A percentile compares a stretch with the other conserved stretches of the same genome.
phyloP scores from a whole-genome alignment of 495 filamentous ascomycete genomes.

The Trichoderma parareesei region DNA sequence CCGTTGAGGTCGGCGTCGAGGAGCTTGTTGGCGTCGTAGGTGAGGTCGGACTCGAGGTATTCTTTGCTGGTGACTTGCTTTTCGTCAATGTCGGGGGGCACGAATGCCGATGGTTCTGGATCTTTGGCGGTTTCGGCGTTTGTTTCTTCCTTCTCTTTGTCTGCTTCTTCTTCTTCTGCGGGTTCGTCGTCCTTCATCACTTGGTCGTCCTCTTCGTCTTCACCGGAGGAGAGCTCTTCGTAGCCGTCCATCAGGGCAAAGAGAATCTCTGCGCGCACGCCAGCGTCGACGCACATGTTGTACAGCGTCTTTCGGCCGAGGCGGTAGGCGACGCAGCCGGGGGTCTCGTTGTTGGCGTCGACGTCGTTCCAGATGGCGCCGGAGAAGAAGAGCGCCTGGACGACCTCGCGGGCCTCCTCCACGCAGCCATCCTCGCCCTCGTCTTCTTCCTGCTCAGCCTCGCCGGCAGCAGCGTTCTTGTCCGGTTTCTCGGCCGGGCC shows the following conservation, averaged over 20 bases:
- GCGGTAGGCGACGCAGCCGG: conserved; percentile 74
- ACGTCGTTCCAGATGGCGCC: conserved; percentile 98
- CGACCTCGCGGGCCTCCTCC: conserved; percentile 52
- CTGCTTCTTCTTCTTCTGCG: conserved; percentile 22
- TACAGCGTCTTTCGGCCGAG: conserved; percentile 69
- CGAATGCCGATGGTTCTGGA: conserved; percentile 22
- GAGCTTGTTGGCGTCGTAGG: conserved; percentile 63
- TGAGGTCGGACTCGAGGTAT: conserved; percentile 72
- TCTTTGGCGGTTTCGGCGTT: conserved; percentile 15
- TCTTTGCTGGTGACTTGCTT: conserved; percentile 50
- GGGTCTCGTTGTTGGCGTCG: conserved; percentile 77
- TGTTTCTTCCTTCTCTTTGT: conserved; percentile 26
- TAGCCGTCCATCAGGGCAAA: conserved; percentile 71
- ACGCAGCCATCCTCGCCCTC: conserved; percentile 28
- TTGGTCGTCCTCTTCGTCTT: conserved; percentile 49
- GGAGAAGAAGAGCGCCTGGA: conserved; percentile 70
- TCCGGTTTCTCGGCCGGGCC: conserved; percentile 38
- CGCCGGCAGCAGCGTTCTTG: neutral
- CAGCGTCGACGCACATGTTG: conserved; percentile 79
- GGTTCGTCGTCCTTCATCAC: conserved; percentile 28
- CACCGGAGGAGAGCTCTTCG: conserved; percentile 56
- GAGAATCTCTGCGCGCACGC: conserved; percentile 83
- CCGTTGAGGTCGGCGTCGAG: conserved; percentile 77
- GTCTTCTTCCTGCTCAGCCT: conserved; percentile 31
- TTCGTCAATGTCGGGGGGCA: conserved; percentile 26